Conservation (phyloP, 2,329 filamentous ascomycete species). For the Microdochium trichocladiopsis region DNA sequence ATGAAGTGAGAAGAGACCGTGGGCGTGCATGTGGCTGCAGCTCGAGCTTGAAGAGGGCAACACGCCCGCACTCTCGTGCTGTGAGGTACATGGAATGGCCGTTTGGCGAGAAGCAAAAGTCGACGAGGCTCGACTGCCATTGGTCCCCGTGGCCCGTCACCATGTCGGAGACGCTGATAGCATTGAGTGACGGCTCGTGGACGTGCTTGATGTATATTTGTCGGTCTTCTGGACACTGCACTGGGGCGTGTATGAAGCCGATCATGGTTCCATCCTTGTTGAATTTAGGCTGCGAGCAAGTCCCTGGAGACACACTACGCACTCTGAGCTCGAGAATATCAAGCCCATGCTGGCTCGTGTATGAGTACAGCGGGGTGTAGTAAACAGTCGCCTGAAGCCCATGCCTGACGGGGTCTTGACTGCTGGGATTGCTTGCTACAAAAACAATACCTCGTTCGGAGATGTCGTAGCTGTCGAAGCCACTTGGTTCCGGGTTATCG, state of each 20-base stretch:
- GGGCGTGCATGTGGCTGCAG: constrained; percentile 20
- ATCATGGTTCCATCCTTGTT: constrained; percentile 27
- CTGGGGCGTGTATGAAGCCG: constrained; percentile 22
- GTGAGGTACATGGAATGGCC: constrained; percentile 24
- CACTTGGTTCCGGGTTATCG: constrained; percentile 5
- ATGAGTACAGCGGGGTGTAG: constrained; percentile 24
- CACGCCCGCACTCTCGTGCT: constrained; percentile 24
- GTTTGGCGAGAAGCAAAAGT: constrained; percentile 25
- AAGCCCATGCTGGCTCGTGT: constrained; percentile 15
- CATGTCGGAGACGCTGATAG: constrained; percentile 19
- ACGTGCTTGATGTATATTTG: constrained; percentile 23
- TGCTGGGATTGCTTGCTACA: constrained; percentile 12
- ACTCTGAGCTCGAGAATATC: constrained; percentile 13
- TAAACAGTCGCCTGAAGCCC: constrained; percentile 17
- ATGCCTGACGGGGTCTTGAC: constrained; percentile 5
- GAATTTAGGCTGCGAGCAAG: constrained; percentile 21
- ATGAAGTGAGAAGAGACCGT: constrained; percentile 10
- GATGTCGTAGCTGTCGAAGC: constrained; percentile 21
- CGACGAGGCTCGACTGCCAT: constrained; percentile 18
- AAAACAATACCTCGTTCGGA: constrained; percentile 25
- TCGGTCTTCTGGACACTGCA: constrained; percentile 12
- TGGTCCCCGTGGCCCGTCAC: constrained; percentile 12
- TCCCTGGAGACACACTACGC: constrained; percentile 1
- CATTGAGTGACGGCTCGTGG: constrained; percentile 11
- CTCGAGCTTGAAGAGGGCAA: constrained; percentile 23